These are phyloP conservation scores for Oryza meridionalis DNA, from an alignment of 176 grass and related monocot genomes.

Conservation along the genomic window DNA sequence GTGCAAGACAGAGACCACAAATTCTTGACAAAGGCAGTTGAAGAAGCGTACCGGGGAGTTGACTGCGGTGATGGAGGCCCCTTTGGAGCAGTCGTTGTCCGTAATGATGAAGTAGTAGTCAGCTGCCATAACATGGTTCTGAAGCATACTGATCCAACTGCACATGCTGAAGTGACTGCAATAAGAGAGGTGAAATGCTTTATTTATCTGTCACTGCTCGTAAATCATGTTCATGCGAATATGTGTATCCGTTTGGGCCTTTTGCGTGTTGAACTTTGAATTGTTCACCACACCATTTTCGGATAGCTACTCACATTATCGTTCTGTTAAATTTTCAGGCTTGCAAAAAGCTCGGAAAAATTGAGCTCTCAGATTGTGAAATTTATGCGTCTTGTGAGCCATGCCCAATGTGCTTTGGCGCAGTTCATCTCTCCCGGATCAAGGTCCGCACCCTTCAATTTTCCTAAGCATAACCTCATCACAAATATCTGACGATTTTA, in stretches of 20 bases:
- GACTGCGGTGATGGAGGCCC: constrained; percentile 83
- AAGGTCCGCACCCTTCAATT: constrained; percentile 47
- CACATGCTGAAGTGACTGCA: constrained; percentile 91
- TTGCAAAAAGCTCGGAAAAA: constrained; percentile 81
- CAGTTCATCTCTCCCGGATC: constrained; percentile 76
- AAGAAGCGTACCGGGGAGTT: constrained; percentile 81
- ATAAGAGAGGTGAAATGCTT: constrained; percentile 71
- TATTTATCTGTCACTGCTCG: background rate
- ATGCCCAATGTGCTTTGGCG: constrained; percentile 84
- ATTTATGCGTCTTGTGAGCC: constrained; percentile 85
- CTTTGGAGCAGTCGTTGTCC: constrained; percentile 82
- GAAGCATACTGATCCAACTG: constrained; percentile 80
- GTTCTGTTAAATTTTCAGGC: constrained; percentile 41
- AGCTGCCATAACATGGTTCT: constrained; percentile 98
- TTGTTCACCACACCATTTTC: background rate
- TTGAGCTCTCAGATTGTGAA: constrained; percentile 84
- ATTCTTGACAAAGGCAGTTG: constrained; percentile 85
- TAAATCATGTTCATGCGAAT: background rate
- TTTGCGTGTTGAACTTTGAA: background rate
- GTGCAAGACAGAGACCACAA: constrained; percentile 81
- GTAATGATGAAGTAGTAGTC: constrained; percentile 74
- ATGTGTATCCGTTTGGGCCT: background rate
- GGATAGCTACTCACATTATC: background rate
- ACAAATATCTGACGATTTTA: background rate
- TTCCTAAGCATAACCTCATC: background rate